Conservation (phyloP, 164 flowering plant species). For the Annona squamosa region DNA sequence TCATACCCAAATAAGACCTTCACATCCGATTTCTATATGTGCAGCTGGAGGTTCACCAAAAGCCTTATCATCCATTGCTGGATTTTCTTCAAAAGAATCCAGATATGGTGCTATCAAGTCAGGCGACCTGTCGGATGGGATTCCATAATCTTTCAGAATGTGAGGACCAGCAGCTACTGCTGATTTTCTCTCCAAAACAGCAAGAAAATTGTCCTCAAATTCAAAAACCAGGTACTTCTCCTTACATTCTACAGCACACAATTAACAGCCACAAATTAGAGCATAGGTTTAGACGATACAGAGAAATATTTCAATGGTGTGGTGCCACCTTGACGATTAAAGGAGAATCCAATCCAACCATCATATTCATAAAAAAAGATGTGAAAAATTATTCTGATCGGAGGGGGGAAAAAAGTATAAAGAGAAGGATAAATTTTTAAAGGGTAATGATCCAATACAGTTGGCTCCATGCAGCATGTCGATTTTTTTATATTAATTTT, state of each 20-base stretch:
- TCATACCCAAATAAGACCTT: conserved; percentile 88
- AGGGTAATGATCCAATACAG: too few relatives aligned
- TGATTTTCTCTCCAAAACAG: conserved; percentile 73
- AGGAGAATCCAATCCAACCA: too few relatives aligned
- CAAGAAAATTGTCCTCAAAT: conserved; percentile 84
- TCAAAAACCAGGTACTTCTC: conserved; percentile 75
- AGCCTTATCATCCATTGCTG: conserved; percentile 31
- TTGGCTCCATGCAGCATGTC: too few relatives aligned
- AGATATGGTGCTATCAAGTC: conserved; percentile 71
- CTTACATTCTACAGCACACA: conserved; percentile 54
- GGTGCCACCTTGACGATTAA: too few relatives aligned
- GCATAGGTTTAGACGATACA: neutral
- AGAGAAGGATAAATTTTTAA: too few relatives aligned
- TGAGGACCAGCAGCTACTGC: conserved; percentile 48
- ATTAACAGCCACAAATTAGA: conserved; percentile 7
- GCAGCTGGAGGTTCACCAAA: conserved; percentile 60
- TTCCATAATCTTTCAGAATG: conserved; percentile 78
- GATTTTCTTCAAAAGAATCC: conserved; percentile 37
- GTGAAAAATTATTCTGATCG: too few relatives aligned
- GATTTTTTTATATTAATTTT: too few relatives aligned
- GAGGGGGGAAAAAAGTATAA: too few relatives aligned
- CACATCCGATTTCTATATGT: conserved; percentile 65
- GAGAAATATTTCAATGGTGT: too few relatives aligned
- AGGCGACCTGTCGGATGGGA: conserved; percentile 74
- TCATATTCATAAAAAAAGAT: too few relatives aligned